These are phyloP conservation scores for Penicillium bovifimosum DNA, from an alignment of 495 filamentous ascomycete species.

Conservation along the genomic window DNA sequence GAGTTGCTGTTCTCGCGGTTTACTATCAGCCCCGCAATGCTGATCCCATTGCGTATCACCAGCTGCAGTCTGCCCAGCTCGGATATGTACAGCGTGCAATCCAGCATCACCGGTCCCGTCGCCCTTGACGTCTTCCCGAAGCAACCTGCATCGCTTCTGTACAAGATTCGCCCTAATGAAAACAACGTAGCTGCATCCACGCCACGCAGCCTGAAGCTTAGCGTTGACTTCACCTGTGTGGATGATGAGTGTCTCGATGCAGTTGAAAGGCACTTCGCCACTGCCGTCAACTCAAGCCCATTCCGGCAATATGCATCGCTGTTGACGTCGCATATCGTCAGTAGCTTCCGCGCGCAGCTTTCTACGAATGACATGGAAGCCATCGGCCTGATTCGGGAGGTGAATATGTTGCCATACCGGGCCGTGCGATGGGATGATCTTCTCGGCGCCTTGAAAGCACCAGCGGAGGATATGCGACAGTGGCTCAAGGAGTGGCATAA, in stretches of 20 bases:
- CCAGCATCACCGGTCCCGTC: conserved; percentile 47
- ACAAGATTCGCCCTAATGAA: conserved; percentile 55
- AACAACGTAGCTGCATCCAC: conserved; percentile 34
- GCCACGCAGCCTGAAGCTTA: conserved; percentile 54
- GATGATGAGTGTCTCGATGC: conserved; percentile 54
- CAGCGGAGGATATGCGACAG: conserved; percentile 29
- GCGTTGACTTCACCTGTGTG: conserved; percentile 71
- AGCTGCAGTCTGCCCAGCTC: conserved; percentile 66
- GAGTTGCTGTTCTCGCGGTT: conserved; percentile 79
- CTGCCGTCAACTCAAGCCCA: conserved; percentile 38
- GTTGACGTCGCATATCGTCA: conserved; percentile 46
- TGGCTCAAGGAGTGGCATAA: conserved; percentile 47
- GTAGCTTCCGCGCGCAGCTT: conserved; percentile 46
- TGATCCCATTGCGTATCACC: conserved; percentile 68
- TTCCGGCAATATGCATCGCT: conserved; percentile 43
- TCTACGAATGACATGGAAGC: conserved; percentile 53
- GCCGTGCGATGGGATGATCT: conserved; percentile 38
- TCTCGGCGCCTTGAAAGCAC: conserved; percentile 36
- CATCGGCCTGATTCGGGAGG: conserved; percentile 41
- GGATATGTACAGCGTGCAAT: conserved; percentile 59
- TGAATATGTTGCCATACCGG: conserved; percentile 37
- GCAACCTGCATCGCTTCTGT: conserved; percentile 76
- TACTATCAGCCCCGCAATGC: conserved; percentile 71
- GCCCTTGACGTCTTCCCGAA: conserved; percentile 68
- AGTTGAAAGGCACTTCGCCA: conserved; percentile 37